These are phyloP conservation scores for Aplosporella prunicola DNA, from an alignment of 2,329 filamentous ascomycete genomes.

Conservation along the genomic window DNA sequence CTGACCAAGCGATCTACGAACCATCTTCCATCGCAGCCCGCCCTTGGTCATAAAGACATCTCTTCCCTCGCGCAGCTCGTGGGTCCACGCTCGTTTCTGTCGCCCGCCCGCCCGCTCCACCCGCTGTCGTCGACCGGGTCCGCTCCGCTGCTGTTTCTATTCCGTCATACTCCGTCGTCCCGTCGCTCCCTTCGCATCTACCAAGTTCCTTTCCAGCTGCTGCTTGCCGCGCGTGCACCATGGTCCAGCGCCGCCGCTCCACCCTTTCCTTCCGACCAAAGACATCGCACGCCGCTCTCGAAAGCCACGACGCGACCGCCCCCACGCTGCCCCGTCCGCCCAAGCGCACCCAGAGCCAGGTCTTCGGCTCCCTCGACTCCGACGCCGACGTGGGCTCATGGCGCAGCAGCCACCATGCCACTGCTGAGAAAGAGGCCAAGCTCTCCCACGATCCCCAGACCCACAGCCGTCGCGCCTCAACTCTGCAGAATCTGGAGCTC, in stretches of 20 bases:
- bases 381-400: constrained; percentile 4
- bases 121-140: too few species aligned
- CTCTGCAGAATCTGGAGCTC: constrained; percentile 10
- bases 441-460: constrained; percentile 6
- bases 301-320: constrained; percentile 22
- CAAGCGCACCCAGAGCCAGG: constrained; percentile 30
- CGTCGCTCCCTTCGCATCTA: not conserved
- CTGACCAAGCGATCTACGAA: too few species aligned
- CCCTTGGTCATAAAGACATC: too few species aligned
- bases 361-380: constrained; percentile 16
- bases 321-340: constrained; percentile 16
- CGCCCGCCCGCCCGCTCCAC: too few species aligned
- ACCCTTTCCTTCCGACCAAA: constrained; percentile 29
- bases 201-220: not conserved
- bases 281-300: constrained; percentile 33
- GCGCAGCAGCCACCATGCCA: constrained; percentile 8
- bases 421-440: constrained; percentile 8
- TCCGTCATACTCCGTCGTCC: constrained; percentile 1
- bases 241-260: constrained; percentile 23
- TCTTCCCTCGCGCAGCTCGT: too few species aligned
- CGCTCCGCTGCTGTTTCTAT: constrained; percentile 1
- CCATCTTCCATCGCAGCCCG: too few species aligned
- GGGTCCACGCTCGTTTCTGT: too few species aligned
- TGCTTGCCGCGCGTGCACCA: constrained; percentile 1
- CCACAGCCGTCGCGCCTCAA: constrained; percentile 6